Evolutionary conservation across 129 eudicot species (phyloP).

Genomic region (Kitagawia praeruptora): DNA sequence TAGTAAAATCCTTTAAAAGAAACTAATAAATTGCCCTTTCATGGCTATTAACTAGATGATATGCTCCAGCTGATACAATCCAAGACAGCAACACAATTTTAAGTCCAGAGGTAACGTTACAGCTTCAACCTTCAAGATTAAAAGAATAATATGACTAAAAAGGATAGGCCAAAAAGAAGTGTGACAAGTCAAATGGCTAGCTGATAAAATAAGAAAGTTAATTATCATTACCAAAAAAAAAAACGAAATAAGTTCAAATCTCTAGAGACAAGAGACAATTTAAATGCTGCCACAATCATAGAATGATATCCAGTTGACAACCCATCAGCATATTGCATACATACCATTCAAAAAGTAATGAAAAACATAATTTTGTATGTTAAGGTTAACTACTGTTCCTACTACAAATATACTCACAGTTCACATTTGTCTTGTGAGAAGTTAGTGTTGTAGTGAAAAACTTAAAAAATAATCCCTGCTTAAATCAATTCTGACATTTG

Average conservation of each 20-base stretch:
- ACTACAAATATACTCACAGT: not conserved
- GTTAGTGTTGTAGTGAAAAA: not conserved
- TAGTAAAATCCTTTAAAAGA: not conserved
- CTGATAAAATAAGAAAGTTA: not conserved
- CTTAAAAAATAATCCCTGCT: not conserved
- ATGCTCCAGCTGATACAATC: not conserved
- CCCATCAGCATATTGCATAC: too few species aligned
- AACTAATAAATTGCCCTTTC: not conserved
- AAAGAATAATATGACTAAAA: not conserved
- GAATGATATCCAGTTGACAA: too few species aligned
- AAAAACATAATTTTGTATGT: not conserved
- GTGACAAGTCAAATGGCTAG: not conserved
- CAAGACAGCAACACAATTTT: not conserved
- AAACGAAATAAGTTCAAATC: not conserved
- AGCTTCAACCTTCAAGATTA: conserved; percentile 9
- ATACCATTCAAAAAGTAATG: not conserved
- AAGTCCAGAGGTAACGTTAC: not conserved
- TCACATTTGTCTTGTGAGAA: not conserved
- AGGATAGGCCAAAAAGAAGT: not conserved
- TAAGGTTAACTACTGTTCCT: not conserved
- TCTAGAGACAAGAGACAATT: not conserved
- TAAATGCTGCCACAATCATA: not conserved
- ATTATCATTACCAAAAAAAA: not conserved
- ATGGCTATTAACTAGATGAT: not conserved
- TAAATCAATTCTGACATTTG: not conserved